A percentile compares a stretch with the other conserved stretches of the same genome.
Evolutionary conservation across 345 rosid species (phyloP).

Genomic region (Acer campestre): DNA sequence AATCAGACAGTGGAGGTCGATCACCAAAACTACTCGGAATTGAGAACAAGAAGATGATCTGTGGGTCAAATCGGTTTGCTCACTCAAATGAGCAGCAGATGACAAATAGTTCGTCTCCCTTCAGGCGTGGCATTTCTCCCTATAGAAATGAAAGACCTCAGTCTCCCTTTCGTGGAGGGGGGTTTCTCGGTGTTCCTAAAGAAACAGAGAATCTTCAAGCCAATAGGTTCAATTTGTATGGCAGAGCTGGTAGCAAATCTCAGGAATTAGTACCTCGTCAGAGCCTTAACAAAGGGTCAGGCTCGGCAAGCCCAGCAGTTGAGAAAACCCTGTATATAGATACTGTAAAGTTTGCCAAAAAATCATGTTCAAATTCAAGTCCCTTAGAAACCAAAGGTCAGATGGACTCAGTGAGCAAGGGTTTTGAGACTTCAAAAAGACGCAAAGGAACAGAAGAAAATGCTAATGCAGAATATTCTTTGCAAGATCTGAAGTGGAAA

Average conservation of each 20-base stretch:
- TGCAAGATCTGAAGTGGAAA: slow-evolving; percentile 31
- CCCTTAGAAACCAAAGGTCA: slow-evolving; percentile 27
- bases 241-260: slow-evolving; percentile 43
- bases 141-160: slow-evolving; percentile 51
- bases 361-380: slow-evolving; percentile 29
- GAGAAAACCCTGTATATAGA: slow-evolving; percentile 75
- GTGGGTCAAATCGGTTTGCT: slow-evolving; percentile 47
- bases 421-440: slow-evolving; percentile 13
- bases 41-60: slow-evolving; percentile 42
- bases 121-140: slow-evolving; percentile 54
- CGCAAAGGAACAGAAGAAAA: slow-evolving; percentile 28
- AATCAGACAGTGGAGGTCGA: slow-evolving; percentile 37
- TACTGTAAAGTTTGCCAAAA: slow-evolving; percentile 44
- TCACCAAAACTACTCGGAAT: slow-evolving; percentile 41
- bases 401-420: slow-evolving; percentile 21
- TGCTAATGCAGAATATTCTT: slow-evolving; percentile 16
- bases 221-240: slow-evolving; percentile 44
- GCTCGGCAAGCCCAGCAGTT: slow-evolving; percentile 43
- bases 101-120: slow-evolving; percentile 55
- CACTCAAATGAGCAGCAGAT: slow-evolving; percentile 36
- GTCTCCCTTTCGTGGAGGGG: slow-evolving; percentile 52
- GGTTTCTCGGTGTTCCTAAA: slow-evolving; percentile 54
- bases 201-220: slow-evolving; percentile 50
- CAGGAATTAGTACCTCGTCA: slow-evolving; percentile 45
- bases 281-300: slow-evolving; percentile 33